Conservation (phyloP, 768 basidiomycete genomes). For the Pholiota microspora region DNA sequence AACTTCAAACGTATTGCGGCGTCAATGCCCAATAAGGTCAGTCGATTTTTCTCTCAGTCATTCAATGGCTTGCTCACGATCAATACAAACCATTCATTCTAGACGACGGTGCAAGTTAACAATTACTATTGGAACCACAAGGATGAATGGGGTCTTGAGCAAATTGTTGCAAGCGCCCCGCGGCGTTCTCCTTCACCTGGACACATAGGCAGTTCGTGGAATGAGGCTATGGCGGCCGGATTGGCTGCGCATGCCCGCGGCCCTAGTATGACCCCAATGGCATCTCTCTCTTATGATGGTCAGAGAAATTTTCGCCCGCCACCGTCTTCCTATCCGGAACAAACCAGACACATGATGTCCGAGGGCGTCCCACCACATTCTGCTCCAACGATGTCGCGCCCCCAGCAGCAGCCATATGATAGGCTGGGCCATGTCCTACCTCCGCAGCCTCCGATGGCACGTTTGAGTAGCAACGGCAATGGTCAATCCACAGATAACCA, state of each 20-base stretch:
- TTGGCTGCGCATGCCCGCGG: neutral
- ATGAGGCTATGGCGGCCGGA: slow-evolving; percentile 12
- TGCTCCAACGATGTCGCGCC: neutral
- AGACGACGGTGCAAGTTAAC: slow-evolving; percentile 58
- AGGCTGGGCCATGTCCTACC: neutral
- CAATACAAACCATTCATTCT: too few species aligned
- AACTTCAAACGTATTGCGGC: slow-evolving; percentile 71
- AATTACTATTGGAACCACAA: slow-evolving; percentile 48
- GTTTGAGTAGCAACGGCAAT: neutral
- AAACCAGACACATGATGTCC: neutral
- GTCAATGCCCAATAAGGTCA: slow-evolving; percentile 61
- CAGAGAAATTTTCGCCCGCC: neutral
- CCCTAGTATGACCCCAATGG: slow-evolving; percentile 13
- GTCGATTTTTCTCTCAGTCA: neutral
- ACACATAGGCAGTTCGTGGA: slow-evolving; percentile 19
- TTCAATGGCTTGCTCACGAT: too few species aligned
- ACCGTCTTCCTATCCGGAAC: neutral
- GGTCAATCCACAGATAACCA: neutral
- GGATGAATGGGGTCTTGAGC: slow-evolving; percentile 37
- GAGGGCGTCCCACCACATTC: neutral
- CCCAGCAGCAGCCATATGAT: neutral
- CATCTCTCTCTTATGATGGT: slow-evolving; percentile 17
- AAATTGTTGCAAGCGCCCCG: slow-evolving; percentile 38
- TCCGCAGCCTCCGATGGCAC: slow-evolving; percentile 2
- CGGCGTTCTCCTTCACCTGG: slow-evolving; percentile 39